Base-by-base conservation (phyloP, 139 green algal species). In the Nannochloris sp. region DNA sequence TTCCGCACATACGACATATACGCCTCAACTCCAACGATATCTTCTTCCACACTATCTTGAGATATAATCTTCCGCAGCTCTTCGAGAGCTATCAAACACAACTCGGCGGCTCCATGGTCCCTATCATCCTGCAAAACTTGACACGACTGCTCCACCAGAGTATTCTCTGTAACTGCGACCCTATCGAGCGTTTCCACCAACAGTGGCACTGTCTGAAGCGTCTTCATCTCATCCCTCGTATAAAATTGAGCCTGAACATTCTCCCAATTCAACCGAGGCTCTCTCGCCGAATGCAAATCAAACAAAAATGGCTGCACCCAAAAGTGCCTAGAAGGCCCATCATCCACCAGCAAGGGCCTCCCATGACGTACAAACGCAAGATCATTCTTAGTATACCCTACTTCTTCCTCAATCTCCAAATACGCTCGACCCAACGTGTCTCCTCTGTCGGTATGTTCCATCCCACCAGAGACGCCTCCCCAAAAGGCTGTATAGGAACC, bases 191-290 rank as follows among this genome's bases (percentile, higher is more conserved):
- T 53, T 12, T 53, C n/a, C n/a, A 21, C n/a, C 11, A 53, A 21
- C 46, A 53, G 15, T 3, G 46, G 46, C 18, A 53, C 46, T 53
- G 16, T 53, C 11, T 53, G 16, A 53, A 53, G 18, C n/a, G 11
- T 23, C 4, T 53, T 21, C 16, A 53, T 25, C n/a, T 53, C 46
- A 53, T 19, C n/a, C 11, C 46, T 53, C 15, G 46, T 53, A 53
- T 12, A 53, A 24, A 21, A 53, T 25, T 15, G 46, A 14, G 46
- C 46, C 5, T 53, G 18, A 12, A 53, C 46, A 53, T 53, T 53
- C n/a, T 53, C 46, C 46, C 46, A 53, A 53, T 53, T 53, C 46
- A 53, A 21, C 46, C 46, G 16, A 25, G 46, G 46, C n/a, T 53
- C n/a, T 53, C n/a, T 24, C 15, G 46, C 16, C 4, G 16, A 19